phyloP scores from a whole-genome alignment of 1,139 yeast species.

The Hansenula sp. region DNA sequence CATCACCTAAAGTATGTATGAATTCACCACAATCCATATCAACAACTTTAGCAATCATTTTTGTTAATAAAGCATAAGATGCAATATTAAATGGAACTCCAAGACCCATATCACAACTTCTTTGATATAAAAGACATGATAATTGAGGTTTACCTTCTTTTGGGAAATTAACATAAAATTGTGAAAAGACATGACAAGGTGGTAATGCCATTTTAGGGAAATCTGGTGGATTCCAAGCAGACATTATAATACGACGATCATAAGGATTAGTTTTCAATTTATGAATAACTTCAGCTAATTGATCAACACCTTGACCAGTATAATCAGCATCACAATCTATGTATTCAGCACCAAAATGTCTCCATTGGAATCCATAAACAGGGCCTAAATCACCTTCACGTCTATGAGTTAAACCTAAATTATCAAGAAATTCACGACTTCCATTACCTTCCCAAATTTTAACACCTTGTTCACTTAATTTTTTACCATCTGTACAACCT shows the following conservation, averaged over 20 bases:
- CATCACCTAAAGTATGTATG: slow-evolving; percentile 93
- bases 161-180: slow-evolving; percentile 86
- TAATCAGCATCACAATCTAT: slow-evolving; percentile 83
- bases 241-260: slow-evolving; percentile 88
- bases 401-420: slow-evolving; percentile 72
- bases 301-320: slow-evolving; percentile 85
- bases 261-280: slow-evolving; percentile 85
- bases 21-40: slow-evolving; percentile 95
- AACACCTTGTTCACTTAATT: slow-evolving; percentile 75
- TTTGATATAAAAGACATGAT: slow-evolving; percentile 86
- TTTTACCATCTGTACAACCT: slow-evolving; percentile 86
- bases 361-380: slow-evolving; percentile 98
- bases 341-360: slow-evolving; percentile 96
- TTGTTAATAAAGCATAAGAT: slow-evolving; percentile 85
- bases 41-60: slow-evolving; percentile 92
- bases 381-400: slow-evolving; percentile 97
- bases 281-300: slow-evolving; percentile 72
- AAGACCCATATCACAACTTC: slow-evolving; percentile 99
- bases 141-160: slow-evolving; percentile 55
- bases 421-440: slow-evolving; percentile 85
- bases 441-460: slow-evolving; percentile 99
- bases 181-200: slow-evolving; percentile 96
- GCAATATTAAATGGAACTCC: slow-evolving; percentile 99
- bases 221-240: slow-evolving; percentile 99
- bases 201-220: slow-evolving; percentile 93